Evolutionary conservation across 768 basidiomycete species (phyloP), one percentile per base, ranked within the genome.

Genomic region (Goffeauzyma gilvescens): DNA sequence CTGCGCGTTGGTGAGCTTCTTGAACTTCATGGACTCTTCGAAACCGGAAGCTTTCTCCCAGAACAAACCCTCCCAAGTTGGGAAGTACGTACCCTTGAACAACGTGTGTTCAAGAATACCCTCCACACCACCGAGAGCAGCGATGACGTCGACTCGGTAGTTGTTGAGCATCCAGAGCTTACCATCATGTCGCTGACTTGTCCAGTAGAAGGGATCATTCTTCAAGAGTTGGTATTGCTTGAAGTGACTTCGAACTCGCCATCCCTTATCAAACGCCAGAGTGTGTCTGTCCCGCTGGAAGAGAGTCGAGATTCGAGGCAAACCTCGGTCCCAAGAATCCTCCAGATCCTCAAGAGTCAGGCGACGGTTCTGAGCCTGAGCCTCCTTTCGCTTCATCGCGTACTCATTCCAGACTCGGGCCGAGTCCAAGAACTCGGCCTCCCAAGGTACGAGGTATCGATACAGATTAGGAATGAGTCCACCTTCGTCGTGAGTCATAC

Each of bases 121-220:
- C 42, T 63, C 55, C 6, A 60, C 58, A 51, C 58, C 60, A 42
- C 58, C 57, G 14, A 60, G 42, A 24, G 45, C 41, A 37, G 89
- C 86, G 52, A 95, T 96, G 22, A 93, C 89, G 59, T 98, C 93
- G 38, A 96, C 86, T 48, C 93, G 82, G 67, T 96, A 98, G 64
- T 89, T 89, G 69, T 95, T 95, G 42, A 98, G 67, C 35, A 25
- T 83, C 86, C 87, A 93, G 4, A 95, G 68, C 62, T 95, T 93
- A 36, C 84, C 86, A 52, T 90, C 86, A 50, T 93, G 90, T 5
- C 93, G 76, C 59, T 95, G 89, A 6, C 81, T 86, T 6, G 90
- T 96, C 93, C 93, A 98, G 84, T 84, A 87, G 76, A 95, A 96
- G 1, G 90, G 93, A 58, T 93, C 93, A 60, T 80, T 83, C 50